Evolutionary conservation across 2,329 filamentous ascomycete species (phyloP).

Genomic region (Neonectria neomacrospora): DNA sequence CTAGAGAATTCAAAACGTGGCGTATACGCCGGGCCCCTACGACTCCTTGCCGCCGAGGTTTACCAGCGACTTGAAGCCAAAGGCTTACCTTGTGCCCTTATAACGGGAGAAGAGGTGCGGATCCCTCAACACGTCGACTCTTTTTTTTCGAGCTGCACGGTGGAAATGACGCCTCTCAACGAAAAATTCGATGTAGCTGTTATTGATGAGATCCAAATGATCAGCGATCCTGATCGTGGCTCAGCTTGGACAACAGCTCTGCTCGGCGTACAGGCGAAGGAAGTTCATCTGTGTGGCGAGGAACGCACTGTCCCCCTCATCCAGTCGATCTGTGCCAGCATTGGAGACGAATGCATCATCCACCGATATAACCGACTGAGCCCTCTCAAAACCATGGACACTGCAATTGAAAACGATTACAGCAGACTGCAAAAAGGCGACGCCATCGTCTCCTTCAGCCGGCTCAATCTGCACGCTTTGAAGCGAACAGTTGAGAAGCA

Average conservation of each 20-base stretch:
- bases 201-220: slow-evolving; percentile 99
- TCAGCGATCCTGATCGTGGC: slow-evolving; percentile 80
- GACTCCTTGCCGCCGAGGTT: slow-evolving; percentile 93
- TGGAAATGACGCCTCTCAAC: slow-evolving; percentile 81
- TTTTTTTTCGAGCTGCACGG: slow-evolving; percentile 85
- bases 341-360: slow-evolving; percentile 84
- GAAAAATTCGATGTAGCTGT: slow-evolving; percentile 83
- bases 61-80: slow-evolving; percentile 86
- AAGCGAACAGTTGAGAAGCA: slow-evolving; percentile 79
- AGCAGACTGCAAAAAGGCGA: slow-evolving; percentile 84
- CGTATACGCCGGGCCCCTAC: slow-evolving; percentile 89
- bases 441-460: slow-evolving; percentile 87
- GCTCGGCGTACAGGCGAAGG: slow-evolving; percentile 85
- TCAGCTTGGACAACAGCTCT: slow-evolving; percentile 96
- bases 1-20: slow-evolving; percentile 81
- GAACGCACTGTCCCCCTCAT: slow-evolving; percentile 83
- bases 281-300: slow-evolving; percentile 95
- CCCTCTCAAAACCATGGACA: slow-evolving; percentile 73
- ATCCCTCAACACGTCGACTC: slow-evolving; percentile 68
- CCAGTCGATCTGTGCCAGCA: slow-evolving; percentile 77
- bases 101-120: slow-evolving; percentile 92
- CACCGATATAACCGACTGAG: slow-evolving; percentile 88
- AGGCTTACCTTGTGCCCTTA: slow-evolving; percentile 78
- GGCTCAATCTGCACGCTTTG: slow-evolving; percentile 82
- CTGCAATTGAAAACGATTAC: slow-evolving; percentile 73